These are phyloP conservation scores for Trypanosoma lewisi DNA, from an alignment of 208 protist species.

Conservation along the genomic window DNA sequence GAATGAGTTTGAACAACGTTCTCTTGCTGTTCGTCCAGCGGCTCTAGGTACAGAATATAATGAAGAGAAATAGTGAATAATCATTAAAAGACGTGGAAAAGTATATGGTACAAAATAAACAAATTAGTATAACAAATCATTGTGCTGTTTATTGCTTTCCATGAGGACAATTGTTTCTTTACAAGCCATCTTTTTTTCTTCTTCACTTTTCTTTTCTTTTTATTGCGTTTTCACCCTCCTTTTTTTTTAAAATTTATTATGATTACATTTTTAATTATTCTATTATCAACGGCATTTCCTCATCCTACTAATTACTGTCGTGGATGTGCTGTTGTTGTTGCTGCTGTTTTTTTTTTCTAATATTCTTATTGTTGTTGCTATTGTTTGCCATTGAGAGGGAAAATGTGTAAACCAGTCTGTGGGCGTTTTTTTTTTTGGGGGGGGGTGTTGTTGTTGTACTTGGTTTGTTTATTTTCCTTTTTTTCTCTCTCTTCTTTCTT, in stretches of 20 bases:
- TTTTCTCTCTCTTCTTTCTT: slow-evolving; percentile 6
- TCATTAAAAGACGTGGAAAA: background rate
- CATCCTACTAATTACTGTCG: no score
- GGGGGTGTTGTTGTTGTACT: background rate
- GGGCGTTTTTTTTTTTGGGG: no score
- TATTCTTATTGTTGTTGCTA: no score
- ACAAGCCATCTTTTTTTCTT: background rate
- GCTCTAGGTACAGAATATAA: slow-evolving; percentile 3
- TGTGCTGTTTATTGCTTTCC: background rate
- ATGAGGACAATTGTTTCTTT: background rate
- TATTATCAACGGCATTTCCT: no score
- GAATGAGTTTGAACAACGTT: slow-evolving; percentile 6
- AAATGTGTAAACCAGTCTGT: no score
- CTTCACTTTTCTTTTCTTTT: background rate
- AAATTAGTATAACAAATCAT: background rate
- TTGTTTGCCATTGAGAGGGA: no score
- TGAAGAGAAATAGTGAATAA: background rate
- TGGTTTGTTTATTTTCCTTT: background rate
- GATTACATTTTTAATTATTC: no score
- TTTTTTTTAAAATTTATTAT: no score
- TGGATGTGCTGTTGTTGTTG: no score
- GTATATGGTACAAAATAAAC: background rate
- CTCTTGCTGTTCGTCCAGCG: slow-evolving; percentile 15
- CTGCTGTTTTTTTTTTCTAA: no score
- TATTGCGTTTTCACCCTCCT: background rate